These are phyloP conservation scores for Pseudogymnoascus sp. DNA, from an alignment of 2,329 filamentous ascomycete genomes.

Conservation along the genomic window DNA sequence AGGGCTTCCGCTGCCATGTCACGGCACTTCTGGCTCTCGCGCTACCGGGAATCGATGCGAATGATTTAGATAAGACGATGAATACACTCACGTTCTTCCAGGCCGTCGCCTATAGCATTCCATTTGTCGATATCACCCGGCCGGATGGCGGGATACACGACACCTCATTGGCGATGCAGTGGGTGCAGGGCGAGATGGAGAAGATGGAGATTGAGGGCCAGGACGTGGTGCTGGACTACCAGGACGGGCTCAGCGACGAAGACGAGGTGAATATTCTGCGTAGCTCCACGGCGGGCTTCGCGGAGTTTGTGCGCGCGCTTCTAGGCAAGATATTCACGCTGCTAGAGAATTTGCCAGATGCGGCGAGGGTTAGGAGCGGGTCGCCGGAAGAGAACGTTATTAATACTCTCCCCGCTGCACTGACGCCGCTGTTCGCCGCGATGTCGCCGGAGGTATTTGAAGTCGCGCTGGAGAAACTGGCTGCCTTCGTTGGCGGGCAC, in stretches of 20 bases:
- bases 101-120: conserved; percentile 91
- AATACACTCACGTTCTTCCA: conserved; percentile 94
- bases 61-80: conserved; percentile 92
- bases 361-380: conserved; percentile 75
- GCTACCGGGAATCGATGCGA: conserved; percentile 91
- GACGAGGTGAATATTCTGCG: conserved; percentile 82
- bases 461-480: conserved; percentile 82
- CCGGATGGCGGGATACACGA: conserved; percentile 60
- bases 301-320: conserved; percentile 85
- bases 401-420: conserved; percentile 84
- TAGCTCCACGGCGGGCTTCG: conserved; percentile 88
- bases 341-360: conserved; percentile 88
- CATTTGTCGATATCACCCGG: conserved; percentile 72
- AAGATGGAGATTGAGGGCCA: conserved; percentile 84
- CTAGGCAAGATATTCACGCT: conserved; percentile 92
- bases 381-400: conserved; percentile 96
- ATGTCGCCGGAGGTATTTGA: conserved; percentile 92
- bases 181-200: conserved; percentile 91
- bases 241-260: conserved; percentile 70
- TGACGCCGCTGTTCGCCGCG: conserved; percentile 83
- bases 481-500: conserved; percentile 83
- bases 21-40: conserved; percentile 89
- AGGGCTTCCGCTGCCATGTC: conserved; percentile 93
- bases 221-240: conserved; percentile 77
- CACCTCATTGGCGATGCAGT: conserved; percentile 73